Percentiles rank a stretch among this genome's conserved stretches.
Conservation (phyloP, 1,139 yeast species). For the Taiozyma sp. region DNA sequence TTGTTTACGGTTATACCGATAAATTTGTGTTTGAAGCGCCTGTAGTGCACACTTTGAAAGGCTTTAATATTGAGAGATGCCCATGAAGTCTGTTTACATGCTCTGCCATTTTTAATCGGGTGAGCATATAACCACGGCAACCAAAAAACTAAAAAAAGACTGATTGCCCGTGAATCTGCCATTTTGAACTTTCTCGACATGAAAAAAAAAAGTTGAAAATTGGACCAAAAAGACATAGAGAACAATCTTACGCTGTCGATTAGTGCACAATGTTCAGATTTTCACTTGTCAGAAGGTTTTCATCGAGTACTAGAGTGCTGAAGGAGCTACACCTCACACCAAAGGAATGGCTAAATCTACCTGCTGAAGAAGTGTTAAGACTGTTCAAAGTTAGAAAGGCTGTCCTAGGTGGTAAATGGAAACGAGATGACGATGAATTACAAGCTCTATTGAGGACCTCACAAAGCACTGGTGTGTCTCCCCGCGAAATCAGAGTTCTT, state of each 20-base stretch:
- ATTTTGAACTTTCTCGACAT: not conserved
- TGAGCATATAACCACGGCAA: not conserved
- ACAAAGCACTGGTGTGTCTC: constrained; percentile 29
- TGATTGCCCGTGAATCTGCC: not conserved
- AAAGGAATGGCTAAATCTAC: constrained; percentile 63
- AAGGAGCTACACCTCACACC: constrained; percentile 36
- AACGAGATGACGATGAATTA: constrained; percentile 44
- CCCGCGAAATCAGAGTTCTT: constrained; percentile 27
- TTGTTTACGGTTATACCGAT: not conserved
- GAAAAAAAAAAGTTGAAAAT: not conserved
- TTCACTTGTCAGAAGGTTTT: constrained; percentile 11
- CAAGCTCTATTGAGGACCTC: constrained; percentile 40
- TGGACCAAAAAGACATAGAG: not conserved
- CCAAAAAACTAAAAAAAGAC: not conserved
- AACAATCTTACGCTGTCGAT: not conserved
- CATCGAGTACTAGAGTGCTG: constrained; percentile 8
- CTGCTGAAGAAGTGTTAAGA: constrained; percentile 57
- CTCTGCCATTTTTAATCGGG: not conserved
- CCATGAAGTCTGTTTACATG: not conserved
- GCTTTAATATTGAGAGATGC: too few species aligned
- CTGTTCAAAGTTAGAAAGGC: constrained; percentile 57
- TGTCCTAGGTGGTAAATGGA: constrained; percentile 52
- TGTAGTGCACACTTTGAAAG: too few species aligned
- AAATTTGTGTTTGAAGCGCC: not conserved
- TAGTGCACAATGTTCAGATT: constrained; percentile 12